phyloP scores from a whole-genome alignment of 805 yeast species.

The Pichia paraexigua region DNA sequence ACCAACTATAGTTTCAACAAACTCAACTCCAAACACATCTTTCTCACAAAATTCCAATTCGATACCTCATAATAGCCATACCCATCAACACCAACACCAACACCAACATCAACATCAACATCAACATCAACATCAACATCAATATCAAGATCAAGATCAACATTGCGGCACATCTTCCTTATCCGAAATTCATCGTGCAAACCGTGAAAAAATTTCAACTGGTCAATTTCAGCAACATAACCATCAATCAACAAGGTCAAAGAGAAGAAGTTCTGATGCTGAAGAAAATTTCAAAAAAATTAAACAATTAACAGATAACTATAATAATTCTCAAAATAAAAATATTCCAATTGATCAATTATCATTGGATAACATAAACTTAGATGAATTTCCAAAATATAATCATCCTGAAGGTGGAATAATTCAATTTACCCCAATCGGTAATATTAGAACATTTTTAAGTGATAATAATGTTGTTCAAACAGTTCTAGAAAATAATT shows the following conservation, averaged over 20 bases:
- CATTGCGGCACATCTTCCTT: constrained; percentile 2
- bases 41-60: background rate
- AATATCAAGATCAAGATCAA: no score
- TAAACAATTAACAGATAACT: constrained; percentile 16
- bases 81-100: background rate
- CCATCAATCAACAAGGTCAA: constrained; percentile 15
- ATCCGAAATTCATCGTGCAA: constrained; percentile 10
- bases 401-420: constrained; percentile 57
- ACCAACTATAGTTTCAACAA: constrained; percentile 7
- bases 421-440: constrained; percentile 56
- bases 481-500: constrained; percentile 41
- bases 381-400: constrained; percentile 46
- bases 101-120: no score
- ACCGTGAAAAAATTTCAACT: constrained; percentile 12
- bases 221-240: constrained; percentile 7
- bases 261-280: constrained; percentile 32
- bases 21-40: constrained; percentile 1
- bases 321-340: constrained; percentile 20
- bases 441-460: constrained; percentile 41
- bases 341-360: constrained; percentile 10
- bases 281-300: constrained; percentile 26
- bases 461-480: constrained; percentile 38
- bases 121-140: no score
- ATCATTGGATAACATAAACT: constrained; percentile 23
- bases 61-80: background rate